Evolutionary conservation across 2,329 filamentous ascomycete genomes (phyloP).

Genomic region (Chrysoporthe austroafricana): DNA sequence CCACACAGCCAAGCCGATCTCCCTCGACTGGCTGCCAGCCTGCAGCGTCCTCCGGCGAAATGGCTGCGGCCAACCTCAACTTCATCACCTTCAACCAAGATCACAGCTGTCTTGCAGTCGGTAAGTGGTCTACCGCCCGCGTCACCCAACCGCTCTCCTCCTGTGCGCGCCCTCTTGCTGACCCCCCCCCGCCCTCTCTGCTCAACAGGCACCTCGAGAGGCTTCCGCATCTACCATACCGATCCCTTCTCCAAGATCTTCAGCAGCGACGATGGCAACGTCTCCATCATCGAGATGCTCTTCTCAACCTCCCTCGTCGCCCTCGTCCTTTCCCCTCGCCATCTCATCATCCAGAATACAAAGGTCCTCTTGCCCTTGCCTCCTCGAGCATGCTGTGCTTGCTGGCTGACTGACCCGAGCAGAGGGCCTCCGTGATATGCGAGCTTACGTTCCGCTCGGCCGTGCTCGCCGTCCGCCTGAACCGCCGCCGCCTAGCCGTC

Average conservation of each 20-base stretch:
- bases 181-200: slow-evolving; percentile 15
- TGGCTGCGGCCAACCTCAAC: slow-evolving; percentile 79
- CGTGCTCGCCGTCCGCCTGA: slow-evolving; percentile 89
- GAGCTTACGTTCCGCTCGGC: slow-evolving; percentile 98
- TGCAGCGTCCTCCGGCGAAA: slow-evolving; percentile 41
- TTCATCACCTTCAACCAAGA: slow-evolving; percentile 99
- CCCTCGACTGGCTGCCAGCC: background rate
- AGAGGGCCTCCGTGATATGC: slow-evolving; percentile 84
- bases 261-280: slow-evolving; percentile 91
- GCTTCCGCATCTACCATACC: slow-evolving; percentile 95
- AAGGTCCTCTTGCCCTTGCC: slow-evolving; percentile 62
- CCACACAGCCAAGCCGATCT: slow-evolving; percentile 13
- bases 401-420: slow-evolving; percentile 29
- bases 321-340: slow-evolving; percentile 86
- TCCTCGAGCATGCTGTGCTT: slow-evolving; percentile 13
- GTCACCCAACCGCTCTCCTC: background rate
- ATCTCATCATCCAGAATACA: slow-evolving; percentile 95
- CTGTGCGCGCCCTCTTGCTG: slow-evolving; percentile 18
- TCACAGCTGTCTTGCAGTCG: slow-evolving; percentile 94
- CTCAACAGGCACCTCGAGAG: slow-evolving; percentile 78
- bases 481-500: slow-evolving; percentile 90
- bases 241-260: slow-evolving; percentile 96
- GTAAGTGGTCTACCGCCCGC: slow-evolving; percentile 53
- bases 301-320: slow-evolving; percentile 97
- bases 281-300: slow-evolving; percentile 96